Evolutionary conservation across 345 rosid genomes (phyloP), one percentile per base, ranked within the genome.

Genomic region (Turritis glabra): DNA sequence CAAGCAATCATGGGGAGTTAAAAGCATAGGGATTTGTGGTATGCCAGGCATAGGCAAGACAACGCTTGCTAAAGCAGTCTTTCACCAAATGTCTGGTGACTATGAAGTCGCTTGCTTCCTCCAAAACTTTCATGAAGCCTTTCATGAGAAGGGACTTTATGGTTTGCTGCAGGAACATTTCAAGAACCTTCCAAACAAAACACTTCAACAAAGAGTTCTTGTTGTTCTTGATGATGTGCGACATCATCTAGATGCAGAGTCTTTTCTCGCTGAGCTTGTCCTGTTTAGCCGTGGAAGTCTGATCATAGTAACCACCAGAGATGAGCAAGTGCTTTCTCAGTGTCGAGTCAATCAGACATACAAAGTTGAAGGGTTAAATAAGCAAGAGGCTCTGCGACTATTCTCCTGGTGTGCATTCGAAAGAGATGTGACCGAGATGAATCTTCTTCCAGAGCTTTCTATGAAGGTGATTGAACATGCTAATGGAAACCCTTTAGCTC

Each of bases 401-500:
- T 47, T 59, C 37, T 19, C 23, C 0, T 3, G 23, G 66, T 56
- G 56, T 58, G 29, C 56, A 2, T 58, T 48, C 22, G 43, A 3
- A 30, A 44, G 18, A 35, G 57, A 29, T 43, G 54, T 41, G 40
- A 27, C 1, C 8, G 43, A 55, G 2, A 44, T 27, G 1, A 27
- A 41, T 41, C 40, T 0, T 62, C 8, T 25, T 22, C 2, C 10
- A 1, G 74, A 58, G 33, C 25, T 58, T n/a, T 21, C 66, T 21
- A 5, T 8, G 25, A 21, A 55, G 35, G 44, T 70, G 33, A 6
- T 58, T 21, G 44, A 19, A 5, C 6, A 44, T 17, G 44, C 55
- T n/a, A 71, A 71, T 47, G 66, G 75, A 47, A 71, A 77, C 14
- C 88, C 82, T 8, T 32, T 82, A 38, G 80, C 84, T 27, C 73